Evolutionary conservation across 2,329 filamentous ascomycete genomes (phyloP).

Genomic region (Chrysosporium queenslandicum): DNA sequence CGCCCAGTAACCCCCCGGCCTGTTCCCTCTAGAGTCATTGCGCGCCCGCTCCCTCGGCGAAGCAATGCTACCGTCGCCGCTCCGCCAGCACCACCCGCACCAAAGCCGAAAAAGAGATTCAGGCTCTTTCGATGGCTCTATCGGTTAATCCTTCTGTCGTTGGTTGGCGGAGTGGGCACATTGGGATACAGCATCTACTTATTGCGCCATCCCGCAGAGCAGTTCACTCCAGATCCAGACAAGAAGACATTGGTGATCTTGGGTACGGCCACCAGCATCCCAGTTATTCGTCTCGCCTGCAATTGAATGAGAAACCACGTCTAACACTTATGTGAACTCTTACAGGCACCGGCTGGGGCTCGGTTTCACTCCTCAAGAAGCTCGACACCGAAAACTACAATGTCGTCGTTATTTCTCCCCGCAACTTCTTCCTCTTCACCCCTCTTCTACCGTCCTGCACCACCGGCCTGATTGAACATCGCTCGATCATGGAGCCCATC

Average conservation of each 20-base stretch:
- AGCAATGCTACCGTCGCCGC: conserved; percentile 39
- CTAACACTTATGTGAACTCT: too few relatives aligned
- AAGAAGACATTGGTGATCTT: conserved; percentile 98
- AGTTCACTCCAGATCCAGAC: conserved; percentile 64
- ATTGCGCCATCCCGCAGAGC: conserved; percentile 69
- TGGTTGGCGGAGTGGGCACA: conserved; percentile 59
- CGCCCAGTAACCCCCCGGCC: not conserved
- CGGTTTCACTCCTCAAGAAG: conserved; percentile 93
- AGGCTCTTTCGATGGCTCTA: conserved; percentile 67
- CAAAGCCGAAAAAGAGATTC: conserved; percentile 51
- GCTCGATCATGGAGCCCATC: conserved; percentile 98
- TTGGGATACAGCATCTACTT: conserved; percentile 73
- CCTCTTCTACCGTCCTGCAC: conserved; percentile 95
- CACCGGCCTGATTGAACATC: conserved; percentile 93
- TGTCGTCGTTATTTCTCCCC: conserved; percentile 90
- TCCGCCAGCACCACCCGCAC: conserved; percentile 24
- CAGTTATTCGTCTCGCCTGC: too few relatives aligned
- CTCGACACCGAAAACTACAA: conserved; percentile 99
- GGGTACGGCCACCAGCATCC: conserved; percentile 55
- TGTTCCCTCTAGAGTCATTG: not conserved
- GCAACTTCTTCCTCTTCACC: conserved; percentile 99
- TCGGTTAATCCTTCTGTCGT: conserved; percentile 69
- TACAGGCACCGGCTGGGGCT: conserved; percentile 87
- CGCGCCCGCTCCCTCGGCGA: conserved; percentile 26
- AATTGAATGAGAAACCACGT: too few relatives aligned